Base-by-base conservation (phyloP, 192 early-diverging fungal species). In the Coemansia sp. region DNA sequence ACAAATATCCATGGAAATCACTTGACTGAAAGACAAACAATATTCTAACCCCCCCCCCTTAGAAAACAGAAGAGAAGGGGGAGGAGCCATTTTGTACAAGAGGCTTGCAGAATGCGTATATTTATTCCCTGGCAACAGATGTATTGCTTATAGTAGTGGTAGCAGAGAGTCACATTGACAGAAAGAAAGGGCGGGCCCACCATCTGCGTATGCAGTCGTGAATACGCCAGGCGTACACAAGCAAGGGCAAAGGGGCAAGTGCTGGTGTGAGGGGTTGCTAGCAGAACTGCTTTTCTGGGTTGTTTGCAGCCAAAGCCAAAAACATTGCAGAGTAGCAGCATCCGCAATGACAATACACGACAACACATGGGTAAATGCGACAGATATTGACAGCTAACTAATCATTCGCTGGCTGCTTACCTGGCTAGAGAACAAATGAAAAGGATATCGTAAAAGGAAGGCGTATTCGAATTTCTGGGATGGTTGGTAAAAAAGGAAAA, bases 91-190 rank as follows among this genome's bases (percentile, higher is more conserved):
- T 53, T 53, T 17, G 19, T 20, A 53, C 50, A n/a, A 58, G 56
- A 58, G 56, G 56, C 56, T 58, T 58, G 56, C 38, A 58, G 38
- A 58, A 16, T 40, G 56, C 56, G 56, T 58, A 58, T 58, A 58
- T 58, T 58, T 38, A 9, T 22, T 20, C 39, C 2, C 12, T 39
- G 7, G 22, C 17, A 53, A 22, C 7, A 6, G 22, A 53, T 20
- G 50, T 32, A 20, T 53, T 53, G 50, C 22, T 53, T 22, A 7
- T 32, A 32, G 32, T 32, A 53, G 50, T 5, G 17, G 12, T 20
- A 53, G 5, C 17, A 53, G 11, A 53, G 20, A n/a, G 13, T 14
- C 56, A 53, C 51, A 48, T 48, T 53, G 16, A 53, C 51, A 53
- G 51, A 17, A n/a, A 8, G n/a, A 22, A n/a, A 17, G n/a, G 20